A percentile compares a stretch with the other conserved stretches of the same genome.
Evolutionary conservation across 1,284 basidiomycete species (phyloP).

Genomic region (Boletus semigastroideus): DNA sequence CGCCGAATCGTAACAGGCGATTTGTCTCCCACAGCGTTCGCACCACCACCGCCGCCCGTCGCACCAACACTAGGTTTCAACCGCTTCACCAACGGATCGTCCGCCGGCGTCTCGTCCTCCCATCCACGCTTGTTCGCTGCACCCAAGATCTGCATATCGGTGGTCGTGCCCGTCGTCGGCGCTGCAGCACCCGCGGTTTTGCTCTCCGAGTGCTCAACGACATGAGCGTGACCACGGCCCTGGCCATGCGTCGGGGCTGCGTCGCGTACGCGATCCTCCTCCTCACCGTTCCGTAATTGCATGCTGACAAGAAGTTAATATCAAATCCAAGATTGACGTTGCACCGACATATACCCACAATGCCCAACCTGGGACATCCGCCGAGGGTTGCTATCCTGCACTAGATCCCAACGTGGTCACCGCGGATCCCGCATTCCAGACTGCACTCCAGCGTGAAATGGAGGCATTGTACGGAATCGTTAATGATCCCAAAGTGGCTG

Average conservation of each 20-base stretch:
- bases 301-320: too few relatives aligned
- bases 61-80: slow-evolving; percentile 51
- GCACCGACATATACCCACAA: too few relatives aligned
- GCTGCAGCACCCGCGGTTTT: slow-evolving; percentile 11
- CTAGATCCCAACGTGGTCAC: too few relatives aligned
- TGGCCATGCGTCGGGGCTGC: slow-evolving; percentile 39
- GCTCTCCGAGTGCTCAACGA: not conserved
- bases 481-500: too few relatives aligned
- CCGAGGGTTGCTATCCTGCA: too few relatives aligned
- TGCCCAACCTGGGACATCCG: too few relatives aligned
- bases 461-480: too few relatives aligned
- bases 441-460: too few relatives aligned
- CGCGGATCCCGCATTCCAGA: too few relatives aligned
- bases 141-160: slow-evolving; percentile 60
- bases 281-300: not conserved
- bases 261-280: slow-evolving; percentile 40
- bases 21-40: slow-evolving; percentile 17
- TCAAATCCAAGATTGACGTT: too few relatives aligned
- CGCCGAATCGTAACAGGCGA: slow-evolving; percentile 37
- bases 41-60: not conserved
- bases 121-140: slow-evolving; percentile 67
- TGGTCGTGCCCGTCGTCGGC: slow-evolving; percentile 17
- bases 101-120: slow-evolving; percentile 50
- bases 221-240: slow-evolving; percentile 16
- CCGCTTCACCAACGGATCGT: slow-evolving; percentile 69